These are phyloP conservation scores for Monilinia polystroma DNA, from an alignment of 2,329 filamentous ascomycete species.

Conservation along the genomic window DNA sequence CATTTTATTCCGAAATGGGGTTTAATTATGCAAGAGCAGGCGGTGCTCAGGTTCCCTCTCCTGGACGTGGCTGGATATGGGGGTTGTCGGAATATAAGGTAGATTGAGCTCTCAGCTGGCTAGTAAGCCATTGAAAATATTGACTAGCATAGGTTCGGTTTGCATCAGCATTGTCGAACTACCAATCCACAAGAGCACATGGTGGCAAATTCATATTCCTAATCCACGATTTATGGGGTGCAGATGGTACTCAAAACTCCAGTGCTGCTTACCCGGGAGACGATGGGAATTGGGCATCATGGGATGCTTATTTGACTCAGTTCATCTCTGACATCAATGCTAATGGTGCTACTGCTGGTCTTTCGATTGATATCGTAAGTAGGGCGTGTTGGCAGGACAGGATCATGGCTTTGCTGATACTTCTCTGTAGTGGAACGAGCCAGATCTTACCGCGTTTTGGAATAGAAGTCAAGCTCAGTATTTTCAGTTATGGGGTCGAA, in stretches of 20 bases:
- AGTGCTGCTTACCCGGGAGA: slow-evolving; percentile 48
- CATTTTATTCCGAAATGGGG: slow-evolving; percentile 44
- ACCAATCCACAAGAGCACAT: slow-evolving; percentile 45
- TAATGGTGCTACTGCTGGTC: slow-evolving; percentile 42
- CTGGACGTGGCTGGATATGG: slow-evolving; percentile 43
- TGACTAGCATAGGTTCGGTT: slow-evolving; percentile 41
- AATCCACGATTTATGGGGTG: slow-evolving; percentile 49
- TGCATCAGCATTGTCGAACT: slow-evolving; percentile 47
- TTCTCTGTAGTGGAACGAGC: slow-evolving; percentile 49
- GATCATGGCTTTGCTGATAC: neutral
- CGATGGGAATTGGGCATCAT: slow-evolving; percentile 48
- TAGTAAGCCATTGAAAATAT: neutral
- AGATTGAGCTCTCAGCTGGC: neutral
- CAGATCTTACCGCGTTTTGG: slow-evolving; percentile 45
- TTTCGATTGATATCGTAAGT: slow-evolving; percentile 38
- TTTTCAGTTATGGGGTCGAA: slow-evolving; percentile 44
- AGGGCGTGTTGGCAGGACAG: no score
- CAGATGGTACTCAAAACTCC: slow-evolving; percentile 45
- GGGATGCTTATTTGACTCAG: slow-evolving; percentile 46
- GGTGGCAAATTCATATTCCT: slow-evolving; percentile 48
- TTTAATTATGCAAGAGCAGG: slow-evolving; percentile 45
- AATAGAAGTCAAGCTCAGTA: slow-evolving; percentile 43
- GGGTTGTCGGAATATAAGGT: slow-evolving; percentile 39
- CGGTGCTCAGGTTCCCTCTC: slow-evolving; percentile 42
- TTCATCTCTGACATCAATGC: slow-evolving; percentile 43